Base-by-base conservation (phyloP, 2,329 filamentous ascomycete genomes). In the Zasmidium citrigriseum region DNA sequence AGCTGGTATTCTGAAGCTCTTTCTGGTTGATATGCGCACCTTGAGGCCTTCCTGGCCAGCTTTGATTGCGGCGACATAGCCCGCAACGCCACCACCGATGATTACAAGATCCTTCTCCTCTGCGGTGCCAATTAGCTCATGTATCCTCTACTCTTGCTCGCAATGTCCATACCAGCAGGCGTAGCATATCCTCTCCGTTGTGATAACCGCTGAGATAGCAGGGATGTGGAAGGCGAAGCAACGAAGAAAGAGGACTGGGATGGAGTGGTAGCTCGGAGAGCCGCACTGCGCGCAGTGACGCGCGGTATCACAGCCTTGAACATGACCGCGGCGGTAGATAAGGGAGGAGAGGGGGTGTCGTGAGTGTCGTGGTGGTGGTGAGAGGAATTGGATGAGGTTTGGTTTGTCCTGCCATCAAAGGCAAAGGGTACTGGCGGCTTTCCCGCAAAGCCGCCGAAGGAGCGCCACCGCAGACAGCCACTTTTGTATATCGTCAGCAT, bases 21-120 rank as follows among this genome's bases (percentile, higher is more conserved):
- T 44, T 47, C 50, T 66, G 59, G 41, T 22, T 24, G 24, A 4
- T 45, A n/a, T 58, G 54, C 54, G 54, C 81, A 96, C 93, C 87
- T 97, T 98, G 76, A 99, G 78, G 72, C 95, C 95, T 76, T 96
- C 91, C 79, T 99, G 95, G 60, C 93, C 95, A 72, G 95, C 95
- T 83, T 98, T 99, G 83, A 99, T 99, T 71, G 95, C 95, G 67
- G 95, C 93, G 72, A 99, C 95, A 81, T 99, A 99, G 75, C 95
- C 95, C 70, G 93, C 95, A 72, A 98, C 95, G 81, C 95, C 95
- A 77, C 95, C 95, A 73, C 95, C 95, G 73, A 99, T 96, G 79
- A 99, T 93, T 73, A 99, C 89, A 56, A 99, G 84, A 78, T 99
- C 95, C 79, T 96, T 96, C 78, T 97, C 91, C 77, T 93, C 91